Base-by-base conservation (phyloP, 768 basidiomycete genomes). In the Xerocomellus chrysenteron region DNA sequence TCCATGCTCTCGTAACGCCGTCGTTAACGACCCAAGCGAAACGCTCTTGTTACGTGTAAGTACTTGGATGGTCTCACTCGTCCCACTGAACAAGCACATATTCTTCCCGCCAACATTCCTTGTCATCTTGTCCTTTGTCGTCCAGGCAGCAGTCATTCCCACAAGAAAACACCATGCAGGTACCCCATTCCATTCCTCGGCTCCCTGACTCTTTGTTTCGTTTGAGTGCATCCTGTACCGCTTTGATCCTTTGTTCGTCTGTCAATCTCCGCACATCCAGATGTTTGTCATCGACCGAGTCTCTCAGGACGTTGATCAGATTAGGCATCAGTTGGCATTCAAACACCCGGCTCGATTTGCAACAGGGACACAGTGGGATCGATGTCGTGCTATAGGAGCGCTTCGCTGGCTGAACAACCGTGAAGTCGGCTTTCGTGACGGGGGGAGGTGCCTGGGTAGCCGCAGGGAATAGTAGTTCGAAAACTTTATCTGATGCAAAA, bases 281-380 rank as follows among this genome's bases (percentile, higher is more conserved):
- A 33, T 60, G 55, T 37, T 62, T 61, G 47, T 65, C 65, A 36
- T 57, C 56, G 19, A 47, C 42, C 39, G 62, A 68, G 60, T 68
- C 67, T 49, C 78, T 75, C 14, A 97, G 76, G 14, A 92, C 74
- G 50, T 90, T 90, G 69, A 98, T 94, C 50, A 98, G 75, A 67
- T 94, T 92, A 2, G 96, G 96, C 85, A 95, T 96, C 51, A 98
- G 78, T 70, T 98, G 96, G 64, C 90, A 90, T 70, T 98, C 96
- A 69, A 97, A 98, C 21, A 87, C 81, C 16, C 93, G 82, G 43
- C 74, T 75, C 3, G 82, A 78, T 37, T 77, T 74, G 74, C 96
- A 98, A 14, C 73, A 65, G 2, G 84, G 77, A 68, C 96, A 98
- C 0, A 71, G 57, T 0, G 88, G 84, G 32, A 94, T 74, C 9